These are phyloP conservation scores for Straminergon stramineum DNA, from an alignment of 225 moss, liverwort and hornwort species.

Conservation along the genomic window DNA sequence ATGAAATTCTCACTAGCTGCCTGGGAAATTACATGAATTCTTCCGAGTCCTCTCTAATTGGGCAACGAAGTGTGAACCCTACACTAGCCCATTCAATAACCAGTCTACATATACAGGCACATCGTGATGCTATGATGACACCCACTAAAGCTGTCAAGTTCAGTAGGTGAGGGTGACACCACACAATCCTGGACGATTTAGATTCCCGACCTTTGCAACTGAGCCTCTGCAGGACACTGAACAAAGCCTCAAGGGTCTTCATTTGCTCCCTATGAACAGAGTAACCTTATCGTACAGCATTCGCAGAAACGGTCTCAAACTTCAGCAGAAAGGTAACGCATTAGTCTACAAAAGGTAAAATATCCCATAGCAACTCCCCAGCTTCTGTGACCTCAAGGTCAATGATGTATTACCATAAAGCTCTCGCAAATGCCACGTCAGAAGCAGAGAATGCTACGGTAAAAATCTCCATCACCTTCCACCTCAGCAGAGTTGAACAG, in stretches of 20 bases:
- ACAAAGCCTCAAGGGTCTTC: neutral
- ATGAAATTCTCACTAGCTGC: neutral
- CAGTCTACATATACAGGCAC: neutral
- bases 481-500: neutral
- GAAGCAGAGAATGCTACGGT: neutral
- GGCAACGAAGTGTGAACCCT: neutral
- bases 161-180: neutral
- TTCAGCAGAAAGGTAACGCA: neutral
- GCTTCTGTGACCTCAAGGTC: neutral
- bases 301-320: neutral
- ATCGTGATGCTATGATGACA: neutral
- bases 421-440: neutral
- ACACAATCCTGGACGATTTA: neutral
- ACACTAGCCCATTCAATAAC: neutral
- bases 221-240: neutral
- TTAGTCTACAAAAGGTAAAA: neutral
- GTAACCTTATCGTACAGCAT: conserved; percentile 3
- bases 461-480: neutral
- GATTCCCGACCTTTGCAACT: neutral
- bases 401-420: neutral
- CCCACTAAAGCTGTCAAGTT: neutral
- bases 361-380: neutral
- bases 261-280: neutral
- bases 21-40: neutral
- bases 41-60: neutral